phyloP scores from a whole-genome alignment of 805 yeast species.

The Saccharomycopsis selenospora region DNA sequence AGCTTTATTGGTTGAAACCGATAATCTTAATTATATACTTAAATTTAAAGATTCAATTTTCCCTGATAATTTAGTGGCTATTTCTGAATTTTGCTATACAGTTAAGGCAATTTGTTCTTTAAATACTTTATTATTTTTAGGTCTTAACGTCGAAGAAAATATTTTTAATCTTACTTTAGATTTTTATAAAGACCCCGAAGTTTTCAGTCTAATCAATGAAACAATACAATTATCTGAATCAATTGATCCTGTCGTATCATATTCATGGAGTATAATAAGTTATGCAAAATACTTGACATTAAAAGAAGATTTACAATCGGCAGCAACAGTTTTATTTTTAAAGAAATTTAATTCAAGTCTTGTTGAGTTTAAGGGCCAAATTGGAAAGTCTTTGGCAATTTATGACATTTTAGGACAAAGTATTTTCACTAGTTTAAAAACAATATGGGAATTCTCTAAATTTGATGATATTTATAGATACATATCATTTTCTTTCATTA shows the following conservation, averaged over 20 bases:
- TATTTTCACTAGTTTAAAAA: conserved; percentile 3
- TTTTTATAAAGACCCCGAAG: conserved; percentile 34
- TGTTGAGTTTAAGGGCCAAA: conserved; percentile 11
- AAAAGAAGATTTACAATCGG: conserved; percentile 32
- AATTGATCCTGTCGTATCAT: conserved; percentile 44
- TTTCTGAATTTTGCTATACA: conserved; percentile 11
- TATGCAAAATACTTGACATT: conserved; percentile 43
- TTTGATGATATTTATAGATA: conserved; percentile 24
- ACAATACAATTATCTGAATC: conserved; percentile 29
- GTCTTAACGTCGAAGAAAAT: conserved; percentile 45
- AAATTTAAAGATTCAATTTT: conserved; percentile 22
- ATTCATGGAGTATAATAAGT: conserved; percentile 60
- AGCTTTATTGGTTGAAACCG: conserved; percentile 34
- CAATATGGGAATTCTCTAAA: conserved; percentile 3
- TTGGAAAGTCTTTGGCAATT: conserved; percentile 13
- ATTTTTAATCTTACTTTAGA: conserved; percentile 33
- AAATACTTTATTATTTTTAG: conserved; percentile 47
- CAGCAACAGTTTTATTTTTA: conserved; percentile 9
- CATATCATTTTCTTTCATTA: conserved; percentile 14
- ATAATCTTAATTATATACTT: conserved; percentile 24
- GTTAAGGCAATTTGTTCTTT: conserved; percentile 27
- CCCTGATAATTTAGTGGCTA: background rate
- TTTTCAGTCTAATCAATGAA: conserved; percentile 36
- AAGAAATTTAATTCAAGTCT: background rate
- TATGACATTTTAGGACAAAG: conserved; percentile 18